Conservation (phyloP, 2,329 filamentous ascomycete species). For the Mariannaea sp. region DNA sequence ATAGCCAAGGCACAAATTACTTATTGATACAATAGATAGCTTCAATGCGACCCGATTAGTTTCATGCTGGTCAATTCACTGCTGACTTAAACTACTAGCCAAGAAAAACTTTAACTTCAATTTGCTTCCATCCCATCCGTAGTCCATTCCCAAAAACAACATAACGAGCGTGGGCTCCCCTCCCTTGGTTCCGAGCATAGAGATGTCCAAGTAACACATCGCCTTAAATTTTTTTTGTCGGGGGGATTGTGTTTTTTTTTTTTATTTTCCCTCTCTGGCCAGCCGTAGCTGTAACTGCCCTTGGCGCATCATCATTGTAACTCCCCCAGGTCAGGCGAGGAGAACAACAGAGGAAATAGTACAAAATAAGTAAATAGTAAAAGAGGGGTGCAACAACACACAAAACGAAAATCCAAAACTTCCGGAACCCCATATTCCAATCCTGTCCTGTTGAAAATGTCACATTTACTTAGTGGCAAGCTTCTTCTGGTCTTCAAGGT, state of each 20-base stretch:
- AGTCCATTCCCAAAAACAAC: constrained; percentile 28
- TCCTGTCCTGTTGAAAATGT: constrained; percentile 22
- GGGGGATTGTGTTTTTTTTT: too few relatives aligned
- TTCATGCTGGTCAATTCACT: neutral
- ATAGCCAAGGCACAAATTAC: too few relatives aligned
- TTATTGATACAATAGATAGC: too few relatives aligned
- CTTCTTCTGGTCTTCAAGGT: constrained; percentile 59
- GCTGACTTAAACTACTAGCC: neutral
- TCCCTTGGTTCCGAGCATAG: constrained; percentile 22
- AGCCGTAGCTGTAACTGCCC: constrained; percentile 6
- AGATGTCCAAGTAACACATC: constrained; percentile 10
- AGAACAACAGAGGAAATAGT: constrained; percentile 34
- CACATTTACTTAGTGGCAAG: constrained; percentile 43
- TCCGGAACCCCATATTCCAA: constrained; percentile 32
- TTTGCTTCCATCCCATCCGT: constrained; percentile 34
- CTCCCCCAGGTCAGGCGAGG: constrained; percentile 14
- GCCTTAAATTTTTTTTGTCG: too few relatives aligned
- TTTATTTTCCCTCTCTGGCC: constrained; percentile 10
- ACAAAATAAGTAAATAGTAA: constrained; percentile 23
- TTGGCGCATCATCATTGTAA: constrained; percentile 10
- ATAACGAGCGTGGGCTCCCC: constrained; percentile 35
- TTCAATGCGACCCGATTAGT: too few relatives aligned
- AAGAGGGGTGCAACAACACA: constrained; percentile 28
- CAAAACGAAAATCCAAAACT: constrained; percentile 22
- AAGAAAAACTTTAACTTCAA: constrained; percentile 29